Percentiles rank a stretch among this genome's conserved stretches.
Conservation (phyloP, 2,329 filamentous ascomycete species). For the Pestalotiopsis sp. region DNA sequence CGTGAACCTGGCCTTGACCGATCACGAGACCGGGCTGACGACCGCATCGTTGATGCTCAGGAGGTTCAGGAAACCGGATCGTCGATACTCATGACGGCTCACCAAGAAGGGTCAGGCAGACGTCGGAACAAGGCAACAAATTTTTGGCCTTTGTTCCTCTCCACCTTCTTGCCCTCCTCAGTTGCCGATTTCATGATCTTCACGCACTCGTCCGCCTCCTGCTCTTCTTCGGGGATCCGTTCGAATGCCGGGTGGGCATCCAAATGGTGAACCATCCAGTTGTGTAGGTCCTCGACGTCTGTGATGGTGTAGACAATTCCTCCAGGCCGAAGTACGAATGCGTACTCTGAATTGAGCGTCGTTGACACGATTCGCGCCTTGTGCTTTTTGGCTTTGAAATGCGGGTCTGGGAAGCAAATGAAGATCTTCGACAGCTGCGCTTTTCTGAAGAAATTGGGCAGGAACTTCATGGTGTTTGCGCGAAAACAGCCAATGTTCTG, state of each 20-base stretch:
- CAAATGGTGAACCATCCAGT: constrained; percentile 91
- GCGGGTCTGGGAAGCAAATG: constrained; percentile 96
- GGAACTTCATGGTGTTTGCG: constrained; percentile 97
- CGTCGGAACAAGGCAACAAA: constrained; percentile 87
- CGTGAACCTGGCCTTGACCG: too few species aligned
- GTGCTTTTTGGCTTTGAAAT: constrained; percentile 97
- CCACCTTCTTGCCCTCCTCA: constrained; percentile 96
- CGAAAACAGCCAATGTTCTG: constrained; percentile 88
- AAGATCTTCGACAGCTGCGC: constrained; percentile 87
- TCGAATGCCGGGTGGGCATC: constrained; percentile 77
- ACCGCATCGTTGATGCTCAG: background rate
- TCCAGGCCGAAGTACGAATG: constrained; percentile 78
- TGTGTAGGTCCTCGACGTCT: constrained; percentile 89
- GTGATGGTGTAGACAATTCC: constrained; percentile 96
- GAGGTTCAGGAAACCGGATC: background rate
- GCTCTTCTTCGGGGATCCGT: constrained; percentile 67
- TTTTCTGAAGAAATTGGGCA: constrained; percentile 93
- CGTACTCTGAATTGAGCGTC: constrained; percentile 89
- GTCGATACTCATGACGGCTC: constrained; percentile 6
- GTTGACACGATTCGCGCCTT: constrained; percentile 92
- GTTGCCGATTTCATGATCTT: constrained; percentile 78
- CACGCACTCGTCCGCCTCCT: constrained; percentile 70
- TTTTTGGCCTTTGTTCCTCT: constrained; percentile 85
- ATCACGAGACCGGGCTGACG: background rate
- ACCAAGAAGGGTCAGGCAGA: constrained; percentile 78